Conservation (phyloP, 2,329 filamentous ascomycete species). For the Hymenoscyphus fructigenus region DNA sequence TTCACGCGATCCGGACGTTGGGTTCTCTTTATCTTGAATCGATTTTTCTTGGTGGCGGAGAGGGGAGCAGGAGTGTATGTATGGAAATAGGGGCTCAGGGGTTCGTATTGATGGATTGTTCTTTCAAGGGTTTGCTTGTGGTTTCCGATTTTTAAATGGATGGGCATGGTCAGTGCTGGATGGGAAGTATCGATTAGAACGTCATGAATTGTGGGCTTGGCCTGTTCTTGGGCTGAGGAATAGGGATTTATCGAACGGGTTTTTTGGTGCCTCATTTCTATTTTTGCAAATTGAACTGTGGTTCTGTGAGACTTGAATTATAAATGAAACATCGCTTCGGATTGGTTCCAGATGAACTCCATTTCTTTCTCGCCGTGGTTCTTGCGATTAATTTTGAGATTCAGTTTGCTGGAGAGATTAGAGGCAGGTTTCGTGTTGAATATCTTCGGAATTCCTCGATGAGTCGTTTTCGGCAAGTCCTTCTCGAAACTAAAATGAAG, state of each 20-base stretch:
- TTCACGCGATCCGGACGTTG: not conserved
- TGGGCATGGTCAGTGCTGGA: not conserved
- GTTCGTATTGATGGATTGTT: not conserved
- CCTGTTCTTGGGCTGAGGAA: too few relatives aligned
- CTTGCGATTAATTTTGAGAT: not conserved
- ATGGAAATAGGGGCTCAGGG: slow-evolving; percentile 2
- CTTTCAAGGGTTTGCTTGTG: not conserved
- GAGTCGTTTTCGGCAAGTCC: not conserved
- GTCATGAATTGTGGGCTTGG: not conserved
- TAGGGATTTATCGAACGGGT: not conserved
- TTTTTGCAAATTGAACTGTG: not conserved
- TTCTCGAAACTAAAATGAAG: not conserved
- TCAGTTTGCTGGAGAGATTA: not conserved
- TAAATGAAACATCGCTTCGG: too few relatives aligned
- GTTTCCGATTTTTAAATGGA: not conserved
- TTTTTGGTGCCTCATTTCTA: not conserved
- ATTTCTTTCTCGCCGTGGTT: not conserved
- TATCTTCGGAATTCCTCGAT: not conserved
- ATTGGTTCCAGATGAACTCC: too few relatives aligned
- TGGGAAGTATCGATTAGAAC: not conserved
- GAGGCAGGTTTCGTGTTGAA: not conserved
- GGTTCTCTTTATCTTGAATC: not conserved
- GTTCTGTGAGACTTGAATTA: too few relatives aligned
- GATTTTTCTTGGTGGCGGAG: not conserved
- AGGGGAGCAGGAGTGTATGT: not conserved